Conservation (phyloP, 1,284 basidiomycete genomes). For the Heliocybe sulcata region DNA sequence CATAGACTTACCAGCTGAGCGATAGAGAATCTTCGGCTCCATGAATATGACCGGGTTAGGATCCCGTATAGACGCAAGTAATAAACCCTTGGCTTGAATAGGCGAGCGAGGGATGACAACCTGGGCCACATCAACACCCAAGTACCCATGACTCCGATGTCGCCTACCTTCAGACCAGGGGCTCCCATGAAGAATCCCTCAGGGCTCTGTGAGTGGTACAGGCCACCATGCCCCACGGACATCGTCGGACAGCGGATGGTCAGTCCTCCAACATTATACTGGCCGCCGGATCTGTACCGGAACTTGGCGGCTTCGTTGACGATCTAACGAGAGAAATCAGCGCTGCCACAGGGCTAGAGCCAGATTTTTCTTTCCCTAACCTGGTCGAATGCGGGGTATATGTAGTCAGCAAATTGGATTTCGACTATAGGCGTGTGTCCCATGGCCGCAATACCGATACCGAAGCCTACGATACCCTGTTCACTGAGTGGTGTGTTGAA, state of each 20-base stretch:
- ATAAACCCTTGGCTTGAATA: constrained; percentile 89
- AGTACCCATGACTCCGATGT: not conserved
- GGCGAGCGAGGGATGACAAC: constrained; percentile 89
- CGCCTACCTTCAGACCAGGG: constrained; percentile 74
- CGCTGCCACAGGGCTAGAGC: not conserved
- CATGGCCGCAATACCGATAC: constrained; percentile 87
- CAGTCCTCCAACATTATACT: constrained; percentile 77
- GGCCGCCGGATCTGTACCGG: constrained; percentile 83
- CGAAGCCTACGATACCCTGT: constrained; percentile 94
- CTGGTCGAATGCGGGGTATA: constrained; percentile 90
- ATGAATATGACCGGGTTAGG: constrained; percentile 93
- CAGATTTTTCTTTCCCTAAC: constrained; percentile 30
- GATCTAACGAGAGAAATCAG: constrained; percentile 39
- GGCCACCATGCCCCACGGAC: constrained; percentile 88
- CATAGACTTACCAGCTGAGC: constrained; percentile 53
- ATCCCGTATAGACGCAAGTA: constrained; percentile 82
- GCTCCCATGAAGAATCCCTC: constrained; percentile 94
- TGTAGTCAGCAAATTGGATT: constrained; percentile 86
- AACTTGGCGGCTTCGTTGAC: constrained; percentile 96
- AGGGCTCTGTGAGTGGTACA: constrained; percentile 93
- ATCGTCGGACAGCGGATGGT: constrained; percentile 87
- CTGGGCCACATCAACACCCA: constrained; percentile 26
- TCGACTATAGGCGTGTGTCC: constrained; percentile 94
- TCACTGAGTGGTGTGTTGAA: constrained; percentile 94
- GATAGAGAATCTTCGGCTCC: constrained; percentile 90